Evolutionary conservation across 768 basidiomycete species (phyloP), one percentile per base, ranked within the genome.

Genomic region (Asterophora parasitica): DNA sequence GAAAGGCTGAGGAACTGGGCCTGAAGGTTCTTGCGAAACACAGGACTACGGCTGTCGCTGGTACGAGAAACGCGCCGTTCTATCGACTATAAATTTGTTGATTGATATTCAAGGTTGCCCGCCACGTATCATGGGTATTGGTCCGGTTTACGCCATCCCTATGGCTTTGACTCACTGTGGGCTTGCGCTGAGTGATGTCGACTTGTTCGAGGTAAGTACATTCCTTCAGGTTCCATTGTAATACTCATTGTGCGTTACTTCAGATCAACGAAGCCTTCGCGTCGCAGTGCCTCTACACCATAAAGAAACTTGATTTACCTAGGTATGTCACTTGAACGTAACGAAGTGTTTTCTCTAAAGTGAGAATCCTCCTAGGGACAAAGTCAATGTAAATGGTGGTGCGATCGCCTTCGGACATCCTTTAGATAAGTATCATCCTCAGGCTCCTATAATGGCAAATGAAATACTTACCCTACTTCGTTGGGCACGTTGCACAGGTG

Each of bases 211-310:
- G 76, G 88, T n/a, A n/a, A n/a, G n/a, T 82, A 51, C 44, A 9
- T 34, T 7, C 44, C 39, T n/a, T 31, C n/a, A 4, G 49, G 32
- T 13, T 46, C 37, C 20, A 32, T 11, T 17, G 8, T 42, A 13
- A 17, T 26, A 34, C 10, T 48, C 7, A 53, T 38, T 40, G 27
- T 16, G 16, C 17, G 27, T 12, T 33, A 7, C 16, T 48, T 19
- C 42, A 92, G 87, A 85, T 95, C 64, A 95, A 95, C 59, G 92
- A 94, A 59, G 92, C 91, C 0, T 93, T 94, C 57, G 89, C 90
- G 8, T 89, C 87, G 0, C 87, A 88, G 68, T 87, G 78, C 49
- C 77, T 86, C 0, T 90, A 94, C 61, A 79, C 77, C 42, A 65
- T 89, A 30, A 82, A 82, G 53, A 62, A 76, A 48, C 78, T 93